A percentile compares a stretch with the other conserved stretches of the same genome.
phyloP scores from a whole-genome alignment of 148 eudicot species.

The Cornus suecica region DNA sequence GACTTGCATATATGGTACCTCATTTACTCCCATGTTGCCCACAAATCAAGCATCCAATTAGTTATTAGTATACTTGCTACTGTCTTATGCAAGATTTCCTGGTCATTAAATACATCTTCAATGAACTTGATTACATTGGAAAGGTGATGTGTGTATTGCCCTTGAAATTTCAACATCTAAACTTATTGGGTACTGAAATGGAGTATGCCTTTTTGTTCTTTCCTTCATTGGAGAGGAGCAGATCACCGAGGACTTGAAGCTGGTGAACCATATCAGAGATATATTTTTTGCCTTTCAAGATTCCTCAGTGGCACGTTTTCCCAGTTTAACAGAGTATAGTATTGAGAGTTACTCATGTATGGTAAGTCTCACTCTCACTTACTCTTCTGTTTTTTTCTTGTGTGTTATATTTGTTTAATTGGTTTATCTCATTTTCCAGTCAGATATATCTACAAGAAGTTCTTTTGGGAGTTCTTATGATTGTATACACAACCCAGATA shows the following conservation, averaged over 20 bases:
- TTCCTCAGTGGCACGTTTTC: slow-evolving; percentile 22
- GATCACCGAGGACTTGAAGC: slow-evolving; percentile 62
- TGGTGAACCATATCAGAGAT: slow-evolving; percentile 56
- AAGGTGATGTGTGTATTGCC: background rate
- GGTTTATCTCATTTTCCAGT: slow-evolving; percentile 35
- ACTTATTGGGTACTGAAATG: background rate
- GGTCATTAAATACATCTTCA: background rate
- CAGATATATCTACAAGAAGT: slow-evolving; percentile 33
- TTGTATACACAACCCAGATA: slow-evolving; percentile 25
- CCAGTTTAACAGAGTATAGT: slow-evolving; percentile 20
- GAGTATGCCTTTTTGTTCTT: background rate
- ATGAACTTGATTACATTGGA: background rate
- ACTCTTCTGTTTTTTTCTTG: background rate
- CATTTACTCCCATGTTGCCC: background rate
- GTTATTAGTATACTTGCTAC: background rate
- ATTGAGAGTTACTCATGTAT: slow-evolving; percentile 32
- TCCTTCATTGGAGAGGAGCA: slow-evolving; percentile 13
- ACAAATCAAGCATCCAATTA: background rate
- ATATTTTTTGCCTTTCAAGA: slow-evolving; percentile 49
- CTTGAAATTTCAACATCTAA: background rate
- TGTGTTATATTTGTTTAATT: background rate
- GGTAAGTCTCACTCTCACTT: slow-evolving; percentile 31
- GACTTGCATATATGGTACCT: background rate
- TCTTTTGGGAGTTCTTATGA: slow-evolving; percentile 34
- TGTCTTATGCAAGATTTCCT: background rate